A percentile compares a stretch with the other conserved stretches of the same genome.
Evolutionary conservation across 1,284 basidiomycete species (phyloP).

Genomic region (Pulchroboletus neoregius): DNA sequence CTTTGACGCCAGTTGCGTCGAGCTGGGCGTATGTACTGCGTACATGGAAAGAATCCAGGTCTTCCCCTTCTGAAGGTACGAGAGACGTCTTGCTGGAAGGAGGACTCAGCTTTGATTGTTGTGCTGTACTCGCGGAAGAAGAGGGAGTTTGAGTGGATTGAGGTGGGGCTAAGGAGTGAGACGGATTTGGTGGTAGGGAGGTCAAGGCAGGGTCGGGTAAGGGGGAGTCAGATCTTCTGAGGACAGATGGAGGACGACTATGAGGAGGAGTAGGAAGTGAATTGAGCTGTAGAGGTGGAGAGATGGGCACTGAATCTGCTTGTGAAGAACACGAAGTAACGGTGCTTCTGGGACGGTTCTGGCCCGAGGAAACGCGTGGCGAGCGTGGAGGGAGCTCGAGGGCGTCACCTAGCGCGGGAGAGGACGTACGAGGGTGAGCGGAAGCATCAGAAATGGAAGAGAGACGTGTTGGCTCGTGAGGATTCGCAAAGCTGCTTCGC

Average conservation of each 20-base stretch:
- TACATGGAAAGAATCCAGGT: slow-evolving; percentile 82
- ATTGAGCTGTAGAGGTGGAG: slow-evolving; percentile 17
- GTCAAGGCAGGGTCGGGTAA: slow-evolving; percentile 16
- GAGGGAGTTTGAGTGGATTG: slow-evolving; percentile 31
- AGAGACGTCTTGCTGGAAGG: slow-evolving; percentile 56
- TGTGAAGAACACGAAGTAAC: slow-evolving; percentile 30
- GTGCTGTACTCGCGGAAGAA: slow-evolving; percentile 37
- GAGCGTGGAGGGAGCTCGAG: slow-evolving; percentile 29
- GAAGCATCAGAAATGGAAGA: slow-evolving; percentile 13
- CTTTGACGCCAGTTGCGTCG: slow-evolving; percentile 80
- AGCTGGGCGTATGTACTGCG: slow-evolving; percentile 86
- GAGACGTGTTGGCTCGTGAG: slow-evolving; percentile 10
- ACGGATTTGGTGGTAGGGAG: slow-evolving; percentile 10
- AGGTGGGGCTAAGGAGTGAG: slow-evolving; percentile 20
- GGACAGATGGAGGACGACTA: slow-evolving; percentile 31
- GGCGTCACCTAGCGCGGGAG: slow-evolving; percentile 13
- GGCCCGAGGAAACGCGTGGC: slow-evolving; percentile 22
- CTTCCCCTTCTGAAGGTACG: slow-evolving; percentile 71
- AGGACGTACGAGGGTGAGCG: slow-evolving; percentile 9
- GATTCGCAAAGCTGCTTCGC: slow-evolving; percentile 16
- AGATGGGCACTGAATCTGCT: slow-evolving; percentile 16
- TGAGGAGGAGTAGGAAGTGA: slow-evolving; percentile 32
- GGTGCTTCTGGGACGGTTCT: slow-evolving; percentile 25
- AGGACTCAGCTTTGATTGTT: slow-evolving; percentile 34
- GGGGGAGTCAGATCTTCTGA: slow-evolving; percentile 26